Conservation (phyloP, 768 basidiomycete genomes). For the Auricularia auricula-judae region DNA sequence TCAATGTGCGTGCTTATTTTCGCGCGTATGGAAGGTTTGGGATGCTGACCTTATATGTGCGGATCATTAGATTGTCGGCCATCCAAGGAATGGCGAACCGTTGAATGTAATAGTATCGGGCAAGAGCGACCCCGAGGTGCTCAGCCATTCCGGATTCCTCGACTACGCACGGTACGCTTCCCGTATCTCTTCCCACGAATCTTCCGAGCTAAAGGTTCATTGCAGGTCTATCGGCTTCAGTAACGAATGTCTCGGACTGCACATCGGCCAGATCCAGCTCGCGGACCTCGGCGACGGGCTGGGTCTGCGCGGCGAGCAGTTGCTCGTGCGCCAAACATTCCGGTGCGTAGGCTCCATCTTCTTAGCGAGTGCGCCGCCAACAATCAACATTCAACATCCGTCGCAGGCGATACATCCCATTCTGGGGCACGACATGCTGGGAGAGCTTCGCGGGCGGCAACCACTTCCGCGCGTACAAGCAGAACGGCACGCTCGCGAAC, state of each 20-base stretch:
- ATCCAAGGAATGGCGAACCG: constrained; percentile 50
- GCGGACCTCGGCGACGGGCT: constrained; percentile 81
- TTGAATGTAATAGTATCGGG: constrained; percentile 76
- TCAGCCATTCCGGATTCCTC: constrained; percentile 62
- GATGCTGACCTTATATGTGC: neutral
- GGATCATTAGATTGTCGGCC: constrained; percentile 34
- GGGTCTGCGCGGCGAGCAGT: constrained; percentile 53
- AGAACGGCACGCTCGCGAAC: constrained; percentile 63
- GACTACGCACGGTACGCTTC: constrained; percentile 52
- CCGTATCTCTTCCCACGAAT: constrained; percentile 1
- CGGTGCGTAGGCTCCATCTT: neutral
- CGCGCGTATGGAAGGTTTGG: constrained; percentile 2
- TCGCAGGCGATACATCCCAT: constrained; percentile 34
- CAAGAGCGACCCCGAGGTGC: constrained; percentile 65
- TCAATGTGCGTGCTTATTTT: constrained; percentile 46
- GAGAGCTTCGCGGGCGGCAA: constrained; percentile 79
- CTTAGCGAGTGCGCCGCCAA: too few species aligned
- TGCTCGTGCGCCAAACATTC: constrained; percentile 70
- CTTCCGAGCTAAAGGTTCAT: neutral
- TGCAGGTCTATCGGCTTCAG: constrained; percentile 70
- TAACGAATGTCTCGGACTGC: constrained; percentile 71
- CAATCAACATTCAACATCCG: neutral
- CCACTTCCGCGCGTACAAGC: constrained; percentile 83
- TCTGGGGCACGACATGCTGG: constrained; percentile 74
- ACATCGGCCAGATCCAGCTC: constrained; percentile 61